A percentile compares a stretch with the other conserved stretches of the same genome.
Evolutionary conservation across 192 early-diverging fungal species (phyloP).

Genomic region (Coemansia sp.): DNA sequence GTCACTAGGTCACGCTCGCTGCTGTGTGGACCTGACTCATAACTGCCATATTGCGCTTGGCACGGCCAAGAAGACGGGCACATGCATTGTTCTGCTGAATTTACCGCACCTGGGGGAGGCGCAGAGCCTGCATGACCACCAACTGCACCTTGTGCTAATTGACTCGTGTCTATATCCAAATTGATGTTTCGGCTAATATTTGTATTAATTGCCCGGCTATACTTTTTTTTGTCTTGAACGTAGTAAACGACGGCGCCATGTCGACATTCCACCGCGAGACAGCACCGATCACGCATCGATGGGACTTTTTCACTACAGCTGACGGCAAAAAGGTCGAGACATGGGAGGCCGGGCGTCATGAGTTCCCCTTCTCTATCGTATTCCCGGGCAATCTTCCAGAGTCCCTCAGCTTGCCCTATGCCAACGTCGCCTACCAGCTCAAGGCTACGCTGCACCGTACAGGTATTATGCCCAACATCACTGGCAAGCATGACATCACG

Average conservation of each 20-base stretch:
- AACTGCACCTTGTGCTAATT: neutral
- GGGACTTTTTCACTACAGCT: conserved; percentile 47
- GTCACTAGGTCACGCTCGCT: neutral
- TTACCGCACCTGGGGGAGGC: neutral
- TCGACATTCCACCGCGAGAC: conserved; percentile 52
- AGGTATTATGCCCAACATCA: conserved; percentile 47
- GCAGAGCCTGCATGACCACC: neutral
- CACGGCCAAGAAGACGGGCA: neutral
- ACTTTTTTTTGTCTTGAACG: neutral
- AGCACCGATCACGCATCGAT: conserved; percentile 44
- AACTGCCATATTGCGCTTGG: conserved; percentile 4
- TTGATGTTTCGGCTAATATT: conserved; percentile 7
- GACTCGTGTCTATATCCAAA: neutral
- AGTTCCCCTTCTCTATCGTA: conserved; percentile 51
- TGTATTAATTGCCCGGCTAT: neutral
- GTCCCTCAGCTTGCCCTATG: conserved; percentile 49
- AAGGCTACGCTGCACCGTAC: conserved; percentile 52
- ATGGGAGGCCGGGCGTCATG: conserved; percentile 51
- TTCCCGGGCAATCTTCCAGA: conserved; percentile 54
- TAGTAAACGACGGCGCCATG: conserved; percentile 47
- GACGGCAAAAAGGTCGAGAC: conserved; percentile 51
- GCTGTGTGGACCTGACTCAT: neutral
- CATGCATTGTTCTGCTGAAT: neutral
- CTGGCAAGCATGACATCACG: conserved; percentile 24
- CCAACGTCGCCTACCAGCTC: conserved; percentile 49